phyloP scores from a whole-genome alignment of 2,329 filamentous ascomycete species.

The Teratosphaeria epicoccoides region DNA sequence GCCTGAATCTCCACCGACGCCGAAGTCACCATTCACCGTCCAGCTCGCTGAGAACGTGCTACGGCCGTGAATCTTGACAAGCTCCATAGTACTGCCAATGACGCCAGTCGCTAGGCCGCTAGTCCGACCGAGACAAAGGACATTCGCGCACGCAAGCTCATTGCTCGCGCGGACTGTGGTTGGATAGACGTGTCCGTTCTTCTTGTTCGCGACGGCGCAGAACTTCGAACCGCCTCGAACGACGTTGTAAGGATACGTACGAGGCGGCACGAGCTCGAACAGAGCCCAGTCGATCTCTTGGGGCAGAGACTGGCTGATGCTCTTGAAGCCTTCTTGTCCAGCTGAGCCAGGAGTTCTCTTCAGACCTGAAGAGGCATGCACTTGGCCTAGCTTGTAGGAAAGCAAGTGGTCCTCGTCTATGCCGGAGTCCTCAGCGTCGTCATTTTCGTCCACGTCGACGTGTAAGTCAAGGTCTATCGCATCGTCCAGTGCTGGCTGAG shows the following conservation, averaged over 20 bases:
- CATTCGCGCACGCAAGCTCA: constrained; percentile 60
- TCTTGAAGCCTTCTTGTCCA: constrained; percentile 29
- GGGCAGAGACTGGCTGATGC: constrained; percentile 50
- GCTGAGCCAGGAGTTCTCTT: constrained; percentile 41
- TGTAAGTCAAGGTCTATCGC: constrained; percentile 62
- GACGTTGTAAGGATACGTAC: constrained; percentile 61
- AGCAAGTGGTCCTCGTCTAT: constrained; percentile 75
- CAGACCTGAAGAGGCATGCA: constrained; percentile 85
- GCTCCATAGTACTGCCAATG: constrained; percentile 66
- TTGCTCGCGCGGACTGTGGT: constrained; percentile 48
- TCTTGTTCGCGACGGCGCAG: constrained; percentile 17
- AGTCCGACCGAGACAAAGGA: constrained; percentile 82
- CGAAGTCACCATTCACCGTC: constrained; percentile 49
- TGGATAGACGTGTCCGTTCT: constrained; percentile 27
- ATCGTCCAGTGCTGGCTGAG: constrained; percentile 74
- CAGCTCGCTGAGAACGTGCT: constrained; percentile 66
- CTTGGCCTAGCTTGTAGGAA: constrained; percentile 67
- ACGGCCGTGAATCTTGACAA: constrained; percentile 80
- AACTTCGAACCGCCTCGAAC: constrained; percentile 46
- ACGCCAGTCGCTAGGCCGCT: constrained; percentile 70
- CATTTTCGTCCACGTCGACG: constrained; percentile 68
- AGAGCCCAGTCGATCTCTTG: constrained; percentile 96
- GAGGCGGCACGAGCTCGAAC: constrained; percentile 64
- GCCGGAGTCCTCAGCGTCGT: constrained; percentile 54
- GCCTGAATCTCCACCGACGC: constrained; percentile 77